Conservation (phyloP, 2,329 filamentous ascomycete species). For the Hypoxylon sp. region DNA sequence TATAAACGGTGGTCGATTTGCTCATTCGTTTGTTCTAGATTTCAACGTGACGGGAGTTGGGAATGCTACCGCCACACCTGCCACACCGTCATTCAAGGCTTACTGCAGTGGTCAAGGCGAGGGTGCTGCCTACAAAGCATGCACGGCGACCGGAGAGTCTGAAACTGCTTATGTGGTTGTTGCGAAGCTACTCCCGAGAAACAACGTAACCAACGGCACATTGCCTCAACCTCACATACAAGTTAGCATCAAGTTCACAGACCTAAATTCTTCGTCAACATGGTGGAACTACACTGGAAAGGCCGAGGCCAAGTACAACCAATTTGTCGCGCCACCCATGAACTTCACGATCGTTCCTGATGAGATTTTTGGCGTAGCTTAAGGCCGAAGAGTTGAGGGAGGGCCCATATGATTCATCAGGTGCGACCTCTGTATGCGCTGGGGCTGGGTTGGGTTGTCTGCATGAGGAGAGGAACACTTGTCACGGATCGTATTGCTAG, state of each 20-base stretch:
- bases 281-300: slow-evolving; percentile 55
- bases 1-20: background rate
- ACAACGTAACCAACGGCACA: slow-evolving; percentile 36
- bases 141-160: slow-evolving; percentile 44
- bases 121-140: slow-evolving; percentile 48
- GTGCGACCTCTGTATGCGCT: slow-evolving; percentile 18
- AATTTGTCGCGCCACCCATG: slow-evolving; percentile 43
- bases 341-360: slow-evolving; percentile 52
- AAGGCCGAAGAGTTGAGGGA: slow-evolving; percentile 23
- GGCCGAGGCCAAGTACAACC: slow-evolving; percentile 49
- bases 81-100: slow-evolving; percentile 52
- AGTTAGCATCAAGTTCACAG: slow-evolving; percentile 51
- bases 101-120: slow-evolving; percentile 50
- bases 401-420: slow-evolving; percentile 27
- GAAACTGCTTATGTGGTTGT: slow-evolving; percentile 47
- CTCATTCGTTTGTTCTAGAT: slow-evolving; percentile 35
- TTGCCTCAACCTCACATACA: slow-evolving; percentile 47
- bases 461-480: slow-evolving; percentile 27
- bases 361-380: slow-evolving; percentile 50
- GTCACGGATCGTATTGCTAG: slow-evolving; percentile 25
- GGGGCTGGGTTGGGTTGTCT: slow-evolving; percentile 22
- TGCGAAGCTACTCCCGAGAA: slow-evolving; percentile 50
- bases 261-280: slow-evolving; percentile 46
- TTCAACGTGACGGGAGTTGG: slow-evolving; percentile 52
- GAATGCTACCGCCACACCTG: slow-evolving; percentile 44